Base-by-base conservation (phyloP, 345 rosid genomes). In the Mangifera indica region DNA sequence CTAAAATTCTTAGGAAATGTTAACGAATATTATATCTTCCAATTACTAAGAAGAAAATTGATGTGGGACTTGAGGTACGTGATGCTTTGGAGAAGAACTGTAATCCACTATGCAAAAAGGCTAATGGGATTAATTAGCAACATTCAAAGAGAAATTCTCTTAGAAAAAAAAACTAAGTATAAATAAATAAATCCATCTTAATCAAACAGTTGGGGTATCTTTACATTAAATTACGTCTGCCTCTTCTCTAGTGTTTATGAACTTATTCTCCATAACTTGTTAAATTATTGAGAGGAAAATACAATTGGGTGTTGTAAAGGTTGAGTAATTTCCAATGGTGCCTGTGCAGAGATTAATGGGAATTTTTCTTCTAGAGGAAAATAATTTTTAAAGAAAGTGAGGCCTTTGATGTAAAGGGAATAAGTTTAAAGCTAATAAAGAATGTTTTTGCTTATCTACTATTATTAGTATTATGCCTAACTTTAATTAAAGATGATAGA, bases 231-330 rank as follows among this genome's bases (percentile, higher is more conserved):
- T 52, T 75, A 56, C 53, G 1, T 26, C 21, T 72, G 74, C 55
- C 58, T 42, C 56, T 51, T 70, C 78, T n/a, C 69, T 55, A 60
- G 40, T 42, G 66, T 40, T 32, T 26, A 32, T 76, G 79, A 81
- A 81, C 72, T 72, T 81, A 84, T 84, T 81, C 87, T 58, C 83
- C 77, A 70, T 64, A 65, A 32, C 63, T 22, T 10, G 14, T 74
- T 51, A 67, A 70, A 29, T 6, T 24, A 55, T 57, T 79, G 15
- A 48, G 54, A 73, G 7, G 60, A 60, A 63, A 76, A 61, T 55
- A 40, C 25, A 53, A 76, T 67, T 76, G 73, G 74, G 21, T 53
- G 32, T 21, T 40, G 5, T 14, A 57, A 71, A 70, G 63, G 26
- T 42, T 57, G 51, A 24, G 44, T 59, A 48, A 46, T n/a, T 26